Evolutionary conservation across 106 monocot species (phyloP).

Genomic region (Ottelia alismoides): DNA sequence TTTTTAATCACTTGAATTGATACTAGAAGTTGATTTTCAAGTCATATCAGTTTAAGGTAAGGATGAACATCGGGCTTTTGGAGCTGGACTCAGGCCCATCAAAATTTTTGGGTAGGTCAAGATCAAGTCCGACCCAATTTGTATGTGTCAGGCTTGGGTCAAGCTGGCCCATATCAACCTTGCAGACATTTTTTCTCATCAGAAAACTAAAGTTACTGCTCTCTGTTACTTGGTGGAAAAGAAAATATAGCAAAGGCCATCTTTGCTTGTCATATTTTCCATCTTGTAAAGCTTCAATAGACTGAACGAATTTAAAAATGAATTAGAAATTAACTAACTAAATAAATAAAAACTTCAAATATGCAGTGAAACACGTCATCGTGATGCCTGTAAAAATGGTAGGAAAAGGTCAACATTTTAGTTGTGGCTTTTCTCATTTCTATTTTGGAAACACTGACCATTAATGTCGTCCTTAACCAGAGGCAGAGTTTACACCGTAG

Average conservation of each 20-base stretch:
- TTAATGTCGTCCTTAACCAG: slow-evolving; percentile 77
- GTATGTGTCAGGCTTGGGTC: no score
- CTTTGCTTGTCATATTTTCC: slow-evolving; percentile 92
- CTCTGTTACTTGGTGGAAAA: slow-evolving; percentile 78
- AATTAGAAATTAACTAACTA: slow-evolving; percentile 1
- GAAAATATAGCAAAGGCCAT: slow-evolving; percentile 81
- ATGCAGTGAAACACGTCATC: neutral
- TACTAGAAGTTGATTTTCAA: no score
- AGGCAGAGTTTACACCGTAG: slow-evolving; percentile 86
- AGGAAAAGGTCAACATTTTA: slow-evolving; percentile 87
- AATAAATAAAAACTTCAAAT: neutral
- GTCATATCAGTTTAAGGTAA: no score
- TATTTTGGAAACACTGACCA: slow-evolving; percentile 89
- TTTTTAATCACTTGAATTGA: no score
- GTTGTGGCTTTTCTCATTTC: slow-evolving; percentile 88
- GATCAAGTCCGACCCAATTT: no score
- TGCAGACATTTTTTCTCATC: slow-evolving; percentile 73
- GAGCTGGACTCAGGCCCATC: no score
- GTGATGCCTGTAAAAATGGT: slow-evolving; percentile 77
- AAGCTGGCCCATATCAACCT: no score
- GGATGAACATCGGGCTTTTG: no score
- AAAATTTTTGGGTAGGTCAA: no score
- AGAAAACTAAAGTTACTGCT: slow-evolving; percentile 82
- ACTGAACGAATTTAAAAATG: slow-evolving; percentile 26
- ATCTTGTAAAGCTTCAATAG: slow-evolving; percentile 87